Evolutionary conservation across 164 flowering plant genomes (phyloP), one percentile per base, ranked within the genome.

Genomic region (Vitis cinerea): DNA sequence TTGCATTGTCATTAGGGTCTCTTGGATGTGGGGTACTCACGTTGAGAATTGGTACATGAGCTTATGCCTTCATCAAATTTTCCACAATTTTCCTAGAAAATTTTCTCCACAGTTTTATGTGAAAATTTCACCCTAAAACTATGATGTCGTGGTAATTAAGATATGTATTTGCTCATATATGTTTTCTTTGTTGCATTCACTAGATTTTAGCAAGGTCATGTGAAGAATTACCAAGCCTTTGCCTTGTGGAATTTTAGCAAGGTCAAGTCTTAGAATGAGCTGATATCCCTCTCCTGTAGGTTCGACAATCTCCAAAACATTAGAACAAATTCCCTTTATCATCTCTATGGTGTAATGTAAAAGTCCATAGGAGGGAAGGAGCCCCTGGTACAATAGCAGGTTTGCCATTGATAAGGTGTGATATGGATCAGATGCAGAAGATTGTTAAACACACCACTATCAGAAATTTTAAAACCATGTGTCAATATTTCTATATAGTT

Each of bases 261-360:
- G 75, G 72, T 87, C 69, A 37, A 94, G 77, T 63, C 76, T 80
- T 23, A 94, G 64, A 50, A 97, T 92, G 13, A 92, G 86, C 69
- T 85, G 91, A 75, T 80, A 92, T 71, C 97, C 95, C 70, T 73
- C 84, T 75, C 73, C 79, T 50, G 93, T 79, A 3, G 91, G 97
- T 67, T 89, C 85, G n/a, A 84, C 64, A 53, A 85, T 74, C 63
- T 88, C 90, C 68, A 86, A 73, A 30, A 80, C 82, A 63, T 76
- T 77, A 13, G 85, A 72, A 59, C 83, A 77, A 47, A 81, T 66
- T 69, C 66, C 69, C 56, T 82, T 84, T 30, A 89, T 72, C 78
- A 70, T 75, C 48, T 87, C 74, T 16, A 64, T 60, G 23, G 86
- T 83, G 55, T 73, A 67, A 12, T 72, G 69, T 61, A 85, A 83